Conservation (phyloP, 495 filamentous ascomycete genomes). For the Daldinia caldariorum region DNA sequence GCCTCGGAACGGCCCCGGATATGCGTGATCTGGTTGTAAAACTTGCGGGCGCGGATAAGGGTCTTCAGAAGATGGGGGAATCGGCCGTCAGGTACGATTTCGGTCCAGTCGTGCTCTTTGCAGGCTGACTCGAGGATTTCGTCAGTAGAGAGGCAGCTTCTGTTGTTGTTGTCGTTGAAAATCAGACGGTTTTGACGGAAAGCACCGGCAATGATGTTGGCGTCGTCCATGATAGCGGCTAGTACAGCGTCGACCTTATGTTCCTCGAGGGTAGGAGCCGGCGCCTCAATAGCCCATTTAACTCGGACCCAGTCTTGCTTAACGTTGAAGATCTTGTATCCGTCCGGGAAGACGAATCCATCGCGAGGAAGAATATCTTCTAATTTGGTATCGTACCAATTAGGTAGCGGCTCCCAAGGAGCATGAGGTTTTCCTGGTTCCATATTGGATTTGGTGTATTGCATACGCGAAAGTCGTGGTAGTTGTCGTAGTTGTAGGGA, state of each 20-base stretch:
- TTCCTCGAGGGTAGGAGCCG: neutral
- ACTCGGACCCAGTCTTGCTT: neutral
- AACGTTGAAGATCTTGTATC: constrained; percentile 9
- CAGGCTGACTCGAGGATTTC: constrained; percentile 7
- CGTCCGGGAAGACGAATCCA: constrained; percentile 18
- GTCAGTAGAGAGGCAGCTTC: neutral
- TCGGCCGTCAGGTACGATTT: neutral
- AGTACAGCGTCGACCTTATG: constrained; percentile 10
- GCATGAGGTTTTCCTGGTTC: neutral
- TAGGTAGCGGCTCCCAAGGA: neutral
- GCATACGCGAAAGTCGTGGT: neutral
- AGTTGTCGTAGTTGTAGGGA: neutral
- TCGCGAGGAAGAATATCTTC: constrained; percentile 17
- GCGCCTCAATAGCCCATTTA: constrained; percentile 7
- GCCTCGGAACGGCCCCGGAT: constrained; percentile 1
- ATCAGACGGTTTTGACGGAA: neutral
- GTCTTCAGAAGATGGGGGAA: constrained; percentile 12
- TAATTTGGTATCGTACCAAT: neutral
- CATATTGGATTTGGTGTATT: neutral
- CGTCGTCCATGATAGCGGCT: constrained; percentile 12
- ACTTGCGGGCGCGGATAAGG: constrained; percentile 8
- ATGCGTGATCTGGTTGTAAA: constrained; percentile 16
- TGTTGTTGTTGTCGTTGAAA: neutral
- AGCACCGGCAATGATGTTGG: neutral
- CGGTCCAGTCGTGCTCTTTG: neutral